Evolutionary conservation across 192 early-diverging fungal genomes (phyloP), one percentile per base, ranked within the genome.

Genomic region (Podila clonocystis): DNA sequence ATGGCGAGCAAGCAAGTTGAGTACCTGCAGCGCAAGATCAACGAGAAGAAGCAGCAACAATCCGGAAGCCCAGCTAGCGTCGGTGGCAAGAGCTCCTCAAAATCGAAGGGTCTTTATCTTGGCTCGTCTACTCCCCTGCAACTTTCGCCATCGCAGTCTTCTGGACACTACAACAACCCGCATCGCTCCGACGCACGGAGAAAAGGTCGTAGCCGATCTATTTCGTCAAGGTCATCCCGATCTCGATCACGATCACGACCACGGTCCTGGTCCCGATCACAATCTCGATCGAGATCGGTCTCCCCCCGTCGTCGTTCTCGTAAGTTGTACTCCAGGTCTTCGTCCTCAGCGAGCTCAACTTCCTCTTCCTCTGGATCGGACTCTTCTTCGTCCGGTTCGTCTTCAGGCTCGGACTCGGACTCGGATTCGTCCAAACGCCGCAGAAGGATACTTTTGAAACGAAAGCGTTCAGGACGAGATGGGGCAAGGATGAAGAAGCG

Each of bases 1-100:
- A 17, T 73, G 31, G 76, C 76, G 1, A 80, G 76, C 41, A 80
- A 73, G 55, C 76, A 80, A 30, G 76, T 80, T 0, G 76, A 80
- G 28, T 80, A 80, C 31, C 34, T 80, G 62, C 76, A 80, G 34
- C 76, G 76, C 52, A 80, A 80, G 70, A 80, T 80, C 29, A 45
- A 68, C 60, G 76, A 80, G 33, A 72, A 36, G 65, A 80, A 80
- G 41, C 62, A 34, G 24, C 67, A 55, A 26, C 52, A 22, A 8
- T 55, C 52, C 8, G 24, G 52, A 55, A 55, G 52, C 52, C 52
- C 52, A 55, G 52, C 3, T 8, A 55, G 70, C 9, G 72, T 72
- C 50, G 50, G 75, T 58, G 50, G 50, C 55, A 68, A 68, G 19
- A 62, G 60, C 17, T 38, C 24, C 8, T 26, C 52, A 1, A 55